phyloP scores from a whole-genome alignment of 1,139 yeast species.

The Lodderomyces orthopsilosis region DNA sequence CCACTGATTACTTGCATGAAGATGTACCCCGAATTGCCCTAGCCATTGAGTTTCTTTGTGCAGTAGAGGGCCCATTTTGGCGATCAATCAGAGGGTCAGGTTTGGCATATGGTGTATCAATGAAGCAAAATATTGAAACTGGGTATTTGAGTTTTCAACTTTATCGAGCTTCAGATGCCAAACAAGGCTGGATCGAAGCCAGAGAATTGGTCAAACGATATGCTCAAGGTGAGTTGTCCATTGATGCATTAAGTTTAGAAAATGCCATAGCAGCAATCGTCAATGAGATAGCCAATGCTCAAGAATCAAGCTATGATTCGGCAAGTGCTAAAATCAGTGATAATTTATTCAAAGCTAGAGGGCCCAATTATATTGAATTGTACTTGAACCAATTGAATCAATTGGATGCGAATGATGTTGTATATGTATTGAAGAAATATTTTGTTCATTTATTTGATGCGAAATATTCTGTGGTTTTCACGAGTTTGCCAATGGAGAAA shows the following conservation, averaged over 20 bases:
- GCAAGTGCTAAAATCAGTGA: slow-evolving; percentile 67
- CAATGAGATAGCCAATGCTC: slow-evolving; percentile 64
- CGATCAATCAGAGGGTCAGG: slow-evolving; percentile 95
- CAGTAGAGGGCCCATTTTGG: slow-evolving; percentile 98
- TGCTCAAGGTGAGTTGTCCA: slow-evolving; percentile 48
- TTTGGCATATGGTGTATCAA: slow-evolving; percentile 82
- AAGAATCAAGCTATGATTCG: slow-evolving; percentile 58
- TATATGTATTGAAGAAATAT: slow-evolving; percentile 54
- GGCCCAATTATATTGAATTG: slow-evolving; percentile 55
- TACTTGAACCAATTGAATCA: slow-evolving; percentile 48
- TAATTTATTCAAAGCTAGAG: slow-evolving; percentile 64
- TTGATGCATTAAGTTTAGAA: slow-evolving; percentile 60
- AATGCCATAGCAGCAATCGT: slow-evolving; percentile 78
- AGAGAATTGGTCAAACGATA: slow-evolving; percentile 62
- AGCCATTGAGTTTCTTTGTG: slow-evolving; percentile 74
- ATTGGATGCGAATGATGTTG: slow-evolving; percentile 58
- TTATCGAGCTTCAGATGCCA: slow-evolving; percentile 82
- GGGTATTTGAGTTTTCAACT: slow-evolving; percentile 67
- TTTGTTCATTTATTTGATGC: slow-evolving; percentile 61
- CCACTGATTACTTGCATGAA: slow-evolving; percentile 59
- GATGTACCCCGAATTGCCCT: slow-evolving; percentile 73
- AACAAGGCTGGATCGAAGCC: slow-evolving; percentile 68
- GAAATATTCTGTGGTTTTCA: slow-evolving; percentile 55
- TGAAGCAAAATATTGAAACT: slow-evolving; percentile 58
- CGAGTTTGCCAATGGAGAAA: slow-evolving; percentile 73